These are phyloP conservation scores for Magnaporthiopsis incrustans DNA, from an alignment of 2,329 filamentous ascomycete genomes.

Conservation along the genomic window DNA sequence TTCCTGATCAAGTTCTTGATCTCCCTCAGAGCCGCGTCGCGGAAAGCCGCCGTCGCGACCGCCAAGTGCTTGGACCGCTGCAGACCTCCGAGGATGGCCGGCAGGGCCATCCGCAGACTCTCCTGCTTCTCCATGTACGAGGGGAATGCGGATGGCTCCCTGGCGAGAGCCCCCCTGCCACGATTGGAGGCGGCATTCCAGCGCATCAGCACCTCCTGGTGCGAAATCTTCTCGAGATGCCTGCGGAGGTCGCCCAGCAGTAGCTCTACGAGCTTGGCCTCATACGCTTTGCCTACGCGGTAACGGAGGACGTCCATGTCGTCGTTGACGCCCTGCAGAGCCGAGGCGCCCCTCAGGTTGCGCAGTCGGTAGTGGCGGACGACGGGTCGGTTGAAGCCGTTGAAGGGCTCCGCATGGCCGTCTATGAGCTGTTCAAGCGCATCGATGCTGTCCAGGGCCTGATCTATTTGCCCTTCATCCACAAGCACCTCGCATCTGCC, in stretches of 20 bases:
- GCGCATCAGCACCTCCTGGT: conserved; percentile 67
- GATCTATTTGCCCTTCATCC: conserved; percentile 74
- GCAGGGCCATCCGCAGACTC: conserved; percentile 60
- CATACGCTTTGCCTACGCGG: conserved; percentile 81
- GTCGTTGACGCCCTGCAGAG: conserved; percentile 69
- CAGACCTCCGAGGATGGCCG: conserved; percentile 68
- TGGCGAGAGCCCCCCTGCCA: conserved; percentile 56
- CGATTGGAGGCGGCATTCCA: conserved; percentile 76
- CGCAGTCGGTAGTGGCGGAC: conserved; percentile 32
- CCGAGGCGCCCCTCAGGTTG: conserved; percentile 69
- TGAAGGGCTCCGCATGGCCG: conserved; percentile 49
- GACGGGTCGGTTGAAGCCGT: conserved; percentile 8
- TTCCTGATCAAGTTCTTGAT: conserved; percentile 77
- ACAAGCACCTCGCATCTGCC: conserved; percentile 72
- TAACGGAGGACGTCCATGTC: conserved; percentile 70
- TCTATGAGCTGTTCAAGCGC: conserved; percentile 71
- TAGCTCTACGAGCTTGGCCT: conserved; percentile 68
- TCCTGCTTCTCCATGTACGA: conserved; percentile 70
- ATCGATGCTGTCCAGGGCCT: conserved; percentile 70
- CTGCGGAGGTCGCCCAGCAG: conserved; percentile 71
- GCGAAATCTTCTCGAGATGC: conserved; percentile 69
- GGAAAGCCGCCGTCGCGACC: conserved; percentile 73
- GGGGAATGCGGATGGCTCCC: conserved; percentile 63
- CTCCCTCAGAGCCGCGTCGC: conserved; percentile 77
- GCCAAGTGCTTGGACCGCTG: conserved; percentile 72